Evolutionary conservation across 1,139 yeast species (phyloP), one percentile per base, ranked within the genome.

Genomic region (Suhomyces wounanorum): DNA sequence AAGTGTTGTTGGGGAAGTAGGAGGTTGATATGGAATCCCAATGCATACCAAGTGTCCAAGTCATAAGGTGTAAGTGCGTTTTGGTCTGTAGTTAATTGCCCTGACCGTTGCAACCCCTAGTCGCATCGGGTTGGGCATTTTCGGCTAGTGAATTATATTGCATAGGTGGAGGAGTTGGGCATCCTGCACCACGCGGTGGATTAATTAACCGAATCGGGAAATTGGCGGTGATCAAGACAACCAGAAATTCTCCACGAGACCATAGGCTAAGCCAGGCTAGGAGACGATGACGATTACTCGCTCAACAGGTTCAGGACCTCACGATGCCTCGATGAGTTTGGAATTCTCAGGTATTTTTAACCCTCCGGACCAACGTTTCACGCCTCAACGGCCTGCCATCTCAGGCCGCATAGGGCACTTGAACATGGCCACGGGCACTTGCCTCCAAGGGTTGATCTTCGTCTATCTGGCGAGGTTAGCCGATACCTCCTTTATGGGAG

Each of bases 121-220:
- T 33, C 37, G 37, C 37, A 33, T 14, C 11, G 3, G 18, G 37
- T 33, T 33, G 37, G 11, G 14, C 41, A 3, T 26, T 26, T 28
- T 28, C 44, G 44, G 44, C 44, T 30, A 41, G n/a, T 25, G 23
- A 26, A 25, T 28, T 26, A 17, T 31, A 26, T 26, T 11, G 13
- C 26, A 10, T 18, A 11, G 6, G 28, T 7, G 14, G 36, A 14
- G n/a, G 7, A 11, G 14, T 5, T 9, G 14, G 43, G 23, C 30
- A 23, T 28, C 41, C 21, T 38, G 17, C 30, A 25, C 33, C 13
- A 41, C 44, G 44, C 44, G 44, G 30, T 23, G 21, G 9, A 30
- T 31, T 31, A 41, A 41, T 41, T 41, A 41, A 28, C 44, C 28
- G 37, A 9, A 41, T 41, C 28, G 17, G 44, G 44, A 41, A 28